These are phyloP conservation scores for Fusarium xylarioides DNA, from an alignment of 2,329 filamentous ascomycete genomes.

Conservation along the genomic window DNA sequence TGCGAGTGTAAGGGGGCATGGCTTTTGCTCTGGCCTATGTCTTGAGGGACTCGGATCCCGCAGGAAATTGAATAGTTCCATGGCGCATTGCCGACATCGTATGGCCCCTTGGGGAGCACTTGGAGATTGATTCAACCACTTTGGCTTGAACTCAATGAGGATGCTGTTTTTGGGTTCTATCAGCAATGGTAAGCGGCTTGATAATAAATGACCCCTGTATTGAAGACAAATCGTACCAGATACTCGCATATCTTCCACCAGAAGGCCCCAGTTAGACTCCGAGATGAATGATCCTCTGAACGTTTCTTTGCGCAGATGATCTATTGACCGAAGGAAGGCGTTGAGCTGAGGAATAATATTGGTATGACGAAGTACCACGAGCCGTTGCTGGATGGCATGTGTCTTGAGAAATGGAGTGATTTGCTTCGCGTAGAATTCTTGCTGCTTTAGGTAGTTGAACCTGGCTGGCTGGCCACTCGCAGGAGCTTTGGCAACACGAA, in stretches of 20 bases:
- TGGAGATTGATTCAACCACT: slow-evolving; percentile 82
- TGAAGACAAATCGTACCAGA: slow-evolving; percentile 37
- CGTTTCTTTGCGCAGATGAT: slow-evolving; percentile 54
- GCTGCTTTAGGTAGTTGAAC: slow-evolving; percentile 51
- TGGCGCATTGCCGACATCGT: slow-evolving; percentile 80
- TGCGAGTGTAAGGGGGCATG: slow-evolving; percentile 73
- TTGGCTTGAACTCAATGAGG: slow-evolving; percentile 82
- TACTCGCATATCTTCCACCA: slow-evolving; percentile 76
- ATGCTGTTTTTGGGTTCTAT: slow-evolving; percentile 44
- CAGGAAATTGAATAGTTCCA: slow-evolving; percentile 51
- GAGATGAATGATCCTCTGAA: slow-evolving; percentile 61
- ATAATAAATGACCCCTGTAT: background rate
- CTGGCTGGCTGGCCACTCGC: slow-evolving; percentile 43
- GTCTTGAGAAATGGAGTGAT: slow-evolving; percentile 49
- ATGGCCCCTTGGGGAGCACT: slow-evolving; percentile 70
- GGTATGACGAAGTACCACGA: slow-evolving; percentile 49
- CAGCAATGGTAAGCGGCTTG: slow-evolving; percentile 1
- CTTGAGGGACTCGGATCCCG: slow-evolving; percentile 47
- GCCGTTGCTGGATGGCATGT: slow-evolving; percentile 49
- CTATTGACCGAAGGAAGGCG: slow-evolving; percentile 58
- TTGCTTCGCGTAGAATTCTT: slow-evolving; percentile 48
- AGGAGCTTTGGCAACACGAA: slow-evolving; percentile 53
- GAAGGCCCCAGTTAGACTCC: slow-evolving; percentile 69
- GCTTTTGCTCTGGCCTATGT: slow-evolving; percentile 53
- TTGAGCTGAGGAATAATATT: slow-evolving; percentile 59